These are phyloP conservation scores for Jatropha podagrica DNA, from an alignment of 441 rosid genomes.

Conservation along the genomic window DNA sequence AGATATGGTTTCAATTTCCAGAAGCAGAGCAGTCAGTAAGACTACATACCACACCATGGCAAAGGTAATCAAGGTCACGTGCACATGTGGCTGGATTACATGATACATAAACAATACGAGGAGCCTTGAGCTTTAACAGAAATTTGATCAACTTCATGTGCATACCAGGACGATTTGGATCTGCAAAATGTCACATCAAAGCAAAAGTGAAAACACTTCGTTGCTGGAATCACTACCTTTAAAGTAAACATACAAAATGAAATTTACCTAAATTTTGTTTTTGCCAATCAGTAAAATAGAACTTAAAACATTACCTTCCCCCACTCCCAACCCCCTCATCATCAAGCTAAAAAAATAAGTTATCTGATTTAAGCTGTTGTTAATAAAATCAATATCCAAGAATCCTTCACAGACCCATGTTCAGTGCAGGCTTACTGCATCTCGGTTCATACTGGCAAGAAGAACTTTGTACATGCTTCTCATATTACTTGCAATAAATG, in stretches of 20 bases:
- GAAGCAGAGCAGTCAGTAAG: not conserved
- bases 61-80: slow-evolving; percentile 94
- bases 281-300: not conserved
- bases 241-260: not conserved
- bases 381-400: not conserved
- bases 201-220: not conserved
- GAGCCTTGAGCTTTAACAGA: slow-evolving; percentile 74
- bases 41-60: slow-evolving; percentile 76
- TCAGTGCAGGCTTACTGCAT: not conserved
- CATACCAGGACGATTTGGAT: slow-evolving; percentile 97
- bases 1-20: not conserved
- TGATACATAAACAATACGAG: slow-evolving; percentile 76
- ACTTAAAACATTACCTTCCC: not conserved
- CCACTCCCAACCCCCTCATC: not conserved
- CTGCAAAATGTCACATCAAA: slow-evolving; percentile 41
- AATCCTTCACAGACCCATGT: too few species aligned
- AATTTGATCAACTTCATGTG: slow-evolving; percentile 92
- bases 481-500: not conserved
- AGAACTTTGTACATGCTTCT: not conserved
- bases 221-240: not conserved
- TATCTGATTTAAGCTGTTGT: not conserved
- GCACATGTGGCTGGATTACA: slow-evolving; percentile 96
- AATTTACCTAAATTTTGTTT: not conserved
- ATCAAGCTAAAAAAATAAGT: not conserved
- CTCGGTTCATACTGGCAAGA: not conserved